A percentile compares a stretch with the other conserved stretches of the same genome.
These are phyloP conservation scores for Talaromyces adpressus DNA, from an alignment of 495 filamentous ascomycete species.

Conservation along the genomic window DNA sequence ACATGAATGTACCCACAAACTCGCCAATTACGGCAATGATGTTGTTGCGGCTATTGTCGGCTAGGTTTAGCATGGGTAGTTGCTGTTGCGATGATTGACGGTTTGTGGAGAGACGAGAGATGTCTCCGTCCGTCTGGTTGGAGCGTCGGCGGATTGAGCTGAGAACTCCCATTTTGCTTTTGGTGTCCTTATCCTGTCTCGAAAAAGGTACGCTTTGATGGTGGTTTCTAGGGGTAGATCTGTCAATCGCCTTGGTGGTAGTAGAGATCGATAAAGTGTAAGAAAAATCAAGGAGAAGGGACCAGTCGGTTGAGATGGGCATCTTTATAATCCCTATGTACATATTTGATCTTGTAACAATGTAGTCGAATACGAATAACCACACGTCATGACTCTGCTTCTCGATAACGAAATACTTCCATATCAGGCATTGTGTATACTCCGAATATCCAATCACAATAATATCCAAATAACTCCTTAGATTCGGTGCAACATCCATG, in stretches of 20 bases:
- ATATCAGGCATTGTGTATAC: neutral
- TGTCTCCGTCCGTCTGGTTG: neutral
- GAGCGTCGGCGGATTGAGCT: neutral
- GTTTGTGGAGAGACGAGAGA: neutral
- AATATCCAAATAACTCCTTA: neutral
- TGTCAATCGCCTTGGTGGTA: neutral
- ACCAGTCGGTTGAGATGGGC: neutral
- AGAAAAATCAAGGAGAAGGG: neutral
- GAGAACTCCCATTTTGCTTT: neutral
- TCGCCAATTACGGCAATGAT: conserved; percentile 59
- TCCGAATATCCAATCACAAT: neutral
- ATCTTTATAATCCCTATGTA: neutral
- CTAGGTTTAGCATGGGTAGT: conserved; percentile 33
- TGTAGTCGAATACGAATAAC: neutral
- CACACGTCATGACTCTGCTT: neutral
- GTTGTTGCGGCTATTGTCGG: conserved; percentile 36
- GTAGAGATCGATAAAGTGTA: neutral
- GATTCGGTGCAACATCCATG: neutral
- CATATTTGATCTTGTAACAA: neutral
- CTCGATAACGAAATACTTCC: neutral
- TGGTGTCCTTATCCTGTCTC: neutral
- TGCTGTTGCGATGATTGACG: neutral
- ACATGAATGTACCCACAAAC: conserved; percentile 76
- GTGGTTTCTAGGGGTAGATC: neutral
- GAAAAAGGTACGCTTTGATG: neutral